Conservation (phyloP, 371 early-diverging fungal genomes). For the Batkoa obscura region DNA sequence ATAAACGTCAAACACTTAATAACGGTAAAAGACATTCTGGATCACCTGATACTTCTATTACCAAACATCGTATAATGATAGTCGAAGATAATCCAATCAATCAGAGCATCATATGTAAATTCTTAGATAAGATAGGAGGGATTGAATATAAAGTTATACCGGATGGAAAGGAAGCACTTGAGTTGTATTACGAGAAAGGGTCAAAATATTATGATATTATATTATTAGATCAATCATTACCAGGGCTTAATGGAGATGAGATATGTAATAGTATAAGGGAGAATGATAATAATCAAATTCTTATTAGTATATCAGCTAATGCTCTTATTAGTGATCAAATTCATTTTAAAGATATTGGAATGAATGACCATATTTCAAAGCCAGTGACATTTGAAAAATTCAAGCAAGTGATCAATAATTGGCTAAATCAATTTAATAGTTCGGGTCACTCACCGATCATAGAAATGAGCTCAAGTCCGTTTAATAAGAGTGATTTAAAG, state of each 20-base stretch:
- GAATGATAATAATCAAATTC: background rate
- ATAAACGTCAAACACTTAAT: background rate
- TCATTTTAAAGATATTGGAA: background rate
- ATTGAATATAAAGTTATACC: background rate
- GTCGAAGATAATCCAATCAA: slow-evolving; percentile 6
- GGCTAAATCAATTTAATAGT: background rate
- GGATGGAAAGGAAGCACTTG: slow-evolving; percentile 1
- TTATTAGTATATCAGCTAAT: slow-evolving; percentile 3
- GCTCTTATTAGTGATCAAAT: background rate
- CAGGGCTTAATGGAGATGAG: slow-evolving; percentile 2
- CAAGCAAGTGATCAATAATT: slow-evolving; percentile 1
- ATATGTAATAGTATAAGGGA: background rate
- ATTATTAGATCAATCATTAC: slow-evolving; percentile 1
- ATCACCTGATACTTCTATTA: background rate
- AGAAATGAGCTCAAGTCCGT: too few relatives aligned
- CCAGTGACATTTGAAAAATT: slow-evolving; percentile 2
- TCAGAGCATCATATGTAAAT: background rate
- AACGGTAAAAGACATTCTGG: background rate
- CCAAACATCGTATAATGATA: background rate
- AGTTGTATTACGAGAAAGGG: background rate
- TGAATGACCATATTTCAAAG: slow-evolving; percentile 1
- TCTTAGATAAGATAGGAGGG: background rate
- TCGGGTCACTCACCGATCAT: too few relatives aligned
- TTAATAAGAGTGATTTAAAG: too few relatives aligned
- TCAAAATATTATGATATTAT: background rate